These are phyloP conservation scores for Colletotrichum sp. DNA, from an alignment of 2,329 filamentous ascomycete genomes.

Conservation along the genomic window DNA sequence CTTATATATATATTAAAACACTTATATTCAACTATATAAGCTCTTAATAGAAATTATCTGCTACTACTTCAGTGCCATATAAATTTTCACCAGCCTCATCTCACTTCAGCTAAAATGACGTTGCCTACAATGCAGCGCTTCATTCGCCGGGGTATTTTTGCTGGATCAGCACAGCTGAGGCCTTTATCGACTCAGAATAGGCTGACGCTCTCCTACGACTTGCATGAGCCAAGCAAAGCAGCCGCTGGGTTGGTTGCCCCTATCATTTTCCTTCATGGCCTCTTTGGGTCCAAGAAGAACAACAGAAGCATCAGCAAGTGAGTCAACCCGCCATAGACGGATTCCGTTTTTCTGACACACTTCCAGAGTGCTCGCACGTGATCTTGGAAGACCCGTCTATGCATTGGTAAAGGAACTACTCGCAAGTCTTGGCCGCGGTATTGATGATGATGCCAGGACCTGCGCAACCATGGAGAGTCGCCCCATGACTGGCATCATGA, in stretches of 20 bases:
- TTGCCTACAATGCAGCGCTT: neutral
- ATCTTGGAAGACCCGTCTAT: conserved; percentile 82
- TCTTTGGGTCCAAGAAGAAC: conserved; percentile 96
- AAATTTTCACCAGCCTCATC: neutral
- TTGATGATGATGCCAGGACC: conserved; percentile 61
- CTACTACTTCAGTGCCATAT: neutral
- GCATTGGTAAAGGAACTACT: conserved; percentile 65
- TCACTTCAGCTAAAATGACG: neutral
- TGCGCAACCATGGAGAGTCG: conserved; percentile 92
- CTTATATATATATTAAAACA: neutral
- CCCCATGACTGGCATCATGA: conserved; percentile 79
- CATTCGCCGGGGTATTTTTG: neutral
- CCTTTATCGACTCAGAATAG: neutral
- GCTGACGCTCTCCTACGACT: conserved; percentile 58
- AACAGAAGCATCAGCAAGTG: conserved; percentile 95
- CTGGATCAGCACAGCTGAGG: neutral
- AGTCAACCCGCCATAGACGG: conserved; percentile 34
- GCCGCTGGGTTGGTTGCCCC: conserved; percentile 53
- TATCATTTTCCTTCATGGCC: conserved; percentile 88
- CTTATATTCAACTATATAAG: neutral
- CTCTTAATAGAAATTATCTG: neutral
- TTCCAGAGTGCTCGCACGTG: conserved; percentile 76
- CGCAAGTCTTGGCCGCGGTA: conserved; percentile 7
- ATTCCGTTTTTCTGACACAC: conserved; percentile 13
- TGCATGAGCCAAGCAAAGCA: conserved; percentile 61